Evolutionary conservation across 2,329 filamentous ascomycete species (phyloP).

Genomic region (Leptographium flavum): DNA sequence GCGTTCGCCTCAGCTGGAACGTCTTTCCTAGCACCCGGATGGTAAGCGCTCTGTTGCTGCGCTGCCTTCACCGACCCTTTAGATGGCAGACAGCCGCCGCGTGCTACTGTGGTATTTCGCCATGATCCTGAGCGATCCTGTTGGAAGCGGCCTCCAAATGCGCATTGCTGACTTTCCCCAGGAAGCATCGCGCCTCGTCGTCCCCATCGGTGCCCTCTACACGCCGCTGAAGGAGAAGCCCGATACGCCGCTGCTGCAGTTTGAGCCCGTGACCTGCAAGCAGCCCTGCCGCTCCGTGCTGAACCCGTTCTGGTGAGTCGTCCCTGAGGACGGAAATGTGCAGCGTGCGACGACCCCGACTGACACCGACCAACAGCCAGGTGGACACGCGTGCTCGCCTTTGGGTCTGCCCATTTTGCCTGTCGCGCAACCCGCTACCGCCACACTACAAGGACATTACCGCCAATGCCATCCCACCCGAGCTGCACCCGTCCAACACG

Average conservation of each 20-base stretch:
- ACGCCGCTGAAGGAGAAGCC: constrained; percentile 92
- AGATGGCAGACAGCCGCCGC: too few species aligned
- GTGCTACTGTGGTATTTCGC: too few species aligned
- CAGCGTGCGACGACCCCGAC: too few species aligned
- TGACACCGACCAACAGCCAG: constrained; percentile 42
- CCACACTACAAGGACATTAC: constrained; percentile 86
- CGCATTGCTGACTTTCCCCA: too few species aligned
- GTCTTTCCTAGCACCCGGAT: constrained; percentile 96
- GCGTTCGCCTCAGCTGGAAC: constrained; percentile 94
- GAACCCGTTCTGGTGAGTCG: constrained; percentile 90
- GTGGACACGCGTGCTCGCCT: constrained; percentile 72
- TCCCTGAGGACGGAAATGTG: too few species aligned
- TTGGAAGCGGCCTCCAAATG: too few species aligned
- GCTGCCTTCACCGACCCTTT: not conserved
- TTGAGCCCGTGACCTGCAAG: constrained; percentile 95
- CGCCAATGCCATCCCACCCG: constrained; percentile 65
- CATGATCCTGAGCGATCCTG: too few species aligned
- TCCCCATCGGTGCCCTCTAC: constrained; percentile 91
- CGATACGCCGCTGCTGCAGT: constrained; percentile 77
- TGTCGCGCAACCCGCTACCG: constrained; percentile 69
- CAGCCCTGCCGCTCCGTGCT: constrained; percentile 87
- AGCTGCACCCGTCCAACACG: constrained; percentile 68
- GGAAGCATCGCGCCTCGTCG: constrained; percentile 89
- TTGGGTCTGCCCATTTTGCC: constrained; percentile 82
- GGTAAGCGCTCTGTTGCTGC: constrained; percentile 37